A percentile compares a stretch with the other conserved stretches of the same genome.
These are phyloP conservation scores for Taphrina communis DNA, from an alignment of 1,139 yeast species.

Conservation along the genomic window DNA sequence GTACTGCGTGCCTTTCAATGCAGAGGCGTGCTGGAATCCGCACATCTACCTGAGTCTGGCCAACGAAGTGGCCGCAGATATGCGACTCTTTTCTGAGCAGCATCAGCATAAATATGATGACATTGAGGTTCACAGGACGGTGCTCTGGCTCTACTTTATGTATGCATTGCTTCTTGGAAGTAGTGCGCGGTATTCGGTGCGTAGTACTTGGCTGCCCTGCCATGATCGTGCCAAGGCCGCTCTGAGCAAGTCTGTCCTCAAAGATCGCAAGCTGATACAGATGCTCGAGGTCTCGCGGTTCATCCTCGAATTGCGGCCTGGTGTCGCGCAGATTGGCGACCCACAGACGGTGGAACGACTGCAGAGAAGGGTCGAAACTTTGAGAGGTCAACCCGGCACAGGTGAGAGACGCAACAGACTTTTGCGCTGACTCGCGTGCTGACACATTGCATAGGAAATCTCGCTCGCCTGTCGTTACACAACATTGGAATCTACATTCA, in stretches of 20 bases:
- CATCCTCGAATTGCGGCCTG: slow-evolving; percentile 4
- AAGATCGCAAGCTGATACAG: not conserved
- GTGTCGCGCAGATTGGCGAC: not conserved
- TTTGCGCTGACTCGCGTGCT: too few relatives aligned
- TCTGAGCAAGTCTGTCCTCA: not conserved
- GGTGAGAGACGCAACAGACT: not conserved
- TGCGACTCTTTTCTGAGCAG: slow-evolving; percentile 1
- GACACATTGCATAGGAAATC: not conserved
- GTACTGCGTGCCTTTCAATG: slow-evolving; percentile 11
- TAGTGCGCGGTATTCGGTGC: slow-evolving; percentile 10
- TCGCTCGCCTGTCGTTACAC: slow-evolving; percentile 1
- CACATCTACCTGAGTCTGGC: slow-evolving; percentile 8
- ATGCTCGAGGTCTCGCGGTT: not conserved
- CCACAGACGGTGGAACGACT: not conserved
- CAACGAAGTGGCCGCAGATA: slow-evolving; percentile 10
- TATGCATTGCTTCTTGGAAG: not conserved
- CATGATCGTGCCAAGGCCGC: slow-evolving; percentile 1
- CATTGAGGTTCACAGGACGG: not conserved
- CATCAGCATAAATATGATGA: not conserved
- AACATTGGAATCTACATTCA: not conserved
- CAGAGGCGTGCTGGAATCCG: slow-evolving; percentile 7
- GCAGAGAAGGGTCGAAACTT: not conserved
- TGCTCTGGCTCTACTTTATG: slow-evolving; percentile 13
- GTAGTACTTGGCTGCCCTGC: slow-evolving; percentile 6
- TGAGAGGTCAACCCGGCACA: not conserved